Percentiles rank a stretch among this genome's conserved stretches.
phyloP scores from a whole-genome alignment of 768 basidiomycete species.

The Grammothele lineata region DNA sequence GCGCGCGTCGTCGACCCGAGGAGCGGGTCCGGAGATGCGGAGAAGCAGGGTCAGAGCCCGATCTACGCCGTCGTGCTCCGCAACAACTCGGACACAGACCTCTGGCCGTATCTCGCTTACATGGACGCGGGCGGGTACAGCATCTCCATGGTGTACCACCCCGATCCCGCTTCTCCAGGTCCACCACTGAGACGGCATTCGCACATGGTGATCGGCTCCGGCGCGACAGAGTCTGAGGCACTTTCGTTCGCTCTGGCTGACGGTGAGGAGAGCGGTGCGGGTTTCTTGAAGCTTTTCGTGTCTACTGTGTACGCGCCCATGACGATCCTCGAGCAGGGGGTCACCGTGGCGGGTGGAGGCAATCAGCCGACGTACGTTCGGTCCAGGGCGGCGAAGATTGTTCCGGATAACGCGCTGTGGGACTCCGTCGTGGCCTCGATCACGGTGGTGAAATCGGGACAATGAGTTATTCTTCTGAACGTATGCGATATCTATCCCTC shows the following conservation, averaged over 20 bases:
- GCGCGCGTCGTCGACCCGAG: conserved; percentile 37
- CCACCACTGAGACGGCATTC: conserved; percentile 44
- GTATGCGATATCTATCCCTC: too few relatives aligned
- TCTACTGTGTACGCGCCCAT: conserved; percentile 47
- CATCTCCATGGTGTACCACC: conserved; percentile 53
- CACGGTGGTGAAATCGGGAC: conserved; percentile 21
- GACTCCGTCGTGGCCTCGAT: conserved; percentile 28
- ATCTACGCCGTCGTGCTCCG: conserved; percentile 46
- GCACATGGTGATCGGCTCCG: conserved; percentile 38
- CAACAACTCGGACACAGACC: conserved; percentile 46
- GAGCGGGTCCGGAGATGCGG: background rate
- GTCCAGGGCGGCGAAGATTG: conserved; percentile 1
- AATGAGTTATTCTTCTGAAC: too few relatives aligned
- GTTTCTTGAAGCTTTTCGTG: conserved; percentile 56
- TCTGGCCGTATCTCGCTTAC: conserved; percentile 62
- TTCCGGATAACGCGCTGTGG: conserved; percentile 22
- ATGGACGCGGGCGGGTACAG: conserved; percentile 50
- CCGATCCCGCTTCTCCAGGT: conserved; percentile 29
- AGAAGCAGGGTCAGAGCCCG: conserved; percentile 22
- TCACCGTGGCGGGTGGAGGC: conserved; percentile 5
- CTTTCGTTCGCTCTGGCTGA: conserved; percentile 40
- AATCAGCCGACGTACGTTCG: background rate
- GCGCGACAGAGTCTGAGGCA: conserved; percentile 41
- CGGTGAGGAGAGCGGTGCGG: conserved; percentile 36
- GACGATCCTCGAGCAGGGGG: conserved; percentile 44